Conservation (phyloP, 2,329 filamentous ascomycete genomes). For the Fusarium azukiicola region DNA sequence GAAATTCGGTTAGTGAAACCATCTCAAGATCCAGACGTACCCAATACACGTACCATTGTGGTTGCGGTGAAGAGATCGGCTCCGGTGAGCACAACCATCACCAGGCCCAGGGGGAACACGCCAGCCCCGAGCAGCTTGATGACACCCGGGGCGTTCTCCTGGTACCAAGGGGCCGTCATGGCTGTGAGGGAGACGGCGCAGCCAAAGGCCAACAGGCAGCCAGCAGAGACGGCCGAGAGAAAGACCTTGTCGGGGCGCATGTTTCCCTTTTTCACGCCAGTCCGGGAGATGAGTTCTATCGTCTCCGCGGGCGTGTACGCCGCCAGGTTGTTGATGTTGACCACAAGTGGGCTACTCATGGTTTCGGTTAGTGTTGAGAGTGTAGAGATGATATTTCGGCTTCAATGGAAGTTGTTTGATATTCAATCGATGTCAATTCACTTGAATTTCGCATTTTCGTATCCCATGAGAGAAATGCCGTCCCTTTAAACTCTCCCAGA, state of each 20-base stretch:
- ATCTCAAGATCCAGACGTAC: fast-evolving
- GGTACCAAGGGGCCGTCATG: conserved; percentile 50
- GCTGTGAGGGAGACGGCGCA: conserved; percentile 50
- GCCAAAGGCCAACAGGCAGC: conserved; percentile 46
- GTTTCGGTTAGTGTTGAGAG: background rate
- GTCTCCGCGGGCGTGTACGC: conserved; percentile 51
- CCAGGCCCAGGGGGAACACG: conserved; percentile 48
- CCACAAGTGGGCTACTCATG: conserved; percentile 46
- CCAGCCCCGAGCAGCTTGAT: conserved; percentile 48
- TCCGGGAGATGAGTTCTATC: conserved; percentile 47
- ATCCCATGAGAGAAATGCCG: background rate
- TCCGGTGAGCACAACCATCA: conserved; percentile 47
- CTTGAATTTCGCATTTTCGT: background rate
- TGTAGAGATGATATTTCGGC: background rate
- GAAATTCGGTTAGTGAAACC: background rate
- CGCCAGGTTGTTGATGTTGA: conserved; percentile 42
- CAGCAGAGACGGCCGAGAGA: conserved; percentile 46
- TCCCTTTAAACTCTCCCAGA: conserved; percentile 5
- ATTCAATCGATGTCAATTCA: background rate
- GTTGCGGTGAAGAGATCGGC: conserved; percentile 51
- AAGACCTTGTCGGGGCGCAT: conserved; percentile 48
- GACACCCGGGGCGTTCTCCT: conserved; percentile 48
- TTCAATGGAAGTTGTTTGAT: background rate
- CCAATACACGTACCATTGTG: conserved; percentile 37
- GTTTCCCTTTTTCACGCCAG: conserved; percentile 48